These are phyloP conservation scores for Manihot esculenta DNA, from an alignment of 441 rosid species.

Conservation along the genomic window DNA sequence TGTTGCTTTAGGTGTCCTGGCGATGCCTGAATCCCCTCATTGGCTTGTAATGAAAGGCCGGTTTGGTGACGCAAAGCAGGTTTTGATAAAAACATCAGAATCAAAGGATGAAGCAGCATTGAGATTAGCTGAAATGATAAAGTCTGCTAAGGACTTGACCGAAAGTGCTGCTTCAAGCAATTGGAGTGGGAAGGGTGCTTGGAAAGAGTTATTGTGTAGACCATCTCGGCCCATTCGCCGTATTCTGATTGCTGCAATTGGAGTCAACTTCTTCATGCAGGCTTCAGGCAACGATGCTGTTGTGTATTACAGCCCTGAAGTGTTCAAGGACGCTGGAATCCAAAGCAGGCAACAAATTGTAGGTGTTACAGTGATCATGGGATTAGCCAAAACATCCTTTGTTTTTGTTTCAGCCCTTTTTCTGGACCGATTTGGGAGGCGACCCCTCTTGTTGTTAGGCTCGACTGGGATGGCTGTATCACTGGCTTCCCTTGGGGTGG, in stretches of 20 bases:
- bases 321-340: conserved; percentile 52
- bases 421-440: conserved; percentile 51
- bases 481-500: conserved; percentile 37
- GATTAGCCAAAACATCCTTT: conserved; percentile 44
- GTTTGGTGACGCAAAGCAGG: conserved; percentile 40
- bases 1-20: conserved; percentile 48
- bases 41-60: conserved; percentile 66
- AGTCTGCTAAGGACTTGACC: conserved; percentile 16
- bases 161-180: conserved; percentile 22
- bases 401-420: conserved; percentile 42
- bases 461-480: conserved; percentile 53
- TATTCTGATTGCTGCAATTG: conserved; percentile 44
- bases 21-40: conserved; percentile 67
- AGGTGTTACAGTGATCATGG: conserved; percentile 53
- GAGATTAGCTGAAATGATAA: conserved; percentile 42
- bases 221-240: conserved; percentile 48
- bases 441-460: conserved; percentile 48
- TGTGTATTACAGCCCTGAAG: conserved; percentile 55
- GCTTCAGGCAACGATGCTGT: conserved; percentile 69
- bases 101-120: conserved; percentile 44
- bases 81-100: conserved; percentile 45
- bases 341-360: conserved; percentile 35
- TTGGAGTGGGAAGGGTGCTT: conserved; percentile 46
- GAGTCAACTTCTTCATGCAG: conserved; percentile 64
- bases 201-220: conserved; percentile 41